phyloP scores from a whole-genome alignment of 192 early-diverging fungal genomes.

The Linnemannia hyalina region DNA sequence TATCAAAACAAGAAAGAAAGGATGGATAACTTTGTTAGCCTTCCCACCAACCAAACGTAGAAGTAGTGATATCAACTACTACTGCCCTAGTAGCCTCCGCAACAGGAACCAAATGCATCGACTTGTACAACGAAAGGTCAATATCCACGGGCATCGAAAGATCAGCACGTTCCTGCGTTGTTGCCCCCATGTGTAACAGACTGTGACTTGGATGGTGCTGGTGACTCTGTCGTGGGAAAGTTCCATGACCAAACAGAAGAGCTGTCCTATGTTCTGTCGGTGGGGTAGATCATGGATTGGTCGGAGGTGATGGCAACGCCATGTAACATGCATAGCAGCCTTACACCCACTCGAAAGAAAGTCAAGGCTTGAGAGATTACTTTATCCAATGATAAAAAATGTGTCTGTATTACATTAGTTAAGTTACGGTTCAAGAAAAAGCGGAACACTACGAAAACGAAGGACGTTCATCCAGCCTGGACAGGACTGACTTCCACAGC shows the following conservation, averaged over 20 bases:
- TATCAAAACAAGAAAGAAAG: too few relatives aligned
- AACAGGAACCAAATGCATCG: neutral
- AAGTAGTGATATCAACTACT: neutral
- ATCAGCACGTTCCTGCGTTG: neutral
- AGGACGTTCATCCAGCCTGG: neutral
- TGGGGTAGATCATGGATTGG: too few relatives aligned
- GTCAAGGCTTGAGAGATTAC: neutral
- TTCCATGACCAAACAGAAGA: too few relatives aligned
- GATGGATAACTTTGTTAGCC: neutral
- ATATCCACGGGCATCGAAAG: neutral
- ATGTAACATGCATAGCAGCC: too few relatives aligned
- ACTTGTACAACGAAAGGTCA: neutral
- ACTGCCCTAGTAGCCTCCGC: neutral
- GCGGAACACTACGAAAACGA: neutral
- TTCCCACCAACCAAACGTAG: neutral
- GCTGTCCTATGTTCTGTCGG: too few relatives aligned
- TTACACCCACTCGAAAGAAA: neutral
- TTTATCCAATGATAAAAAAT: neutral
- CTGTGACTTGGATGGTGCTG: neutral
- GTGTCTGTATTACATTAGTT: neutral
- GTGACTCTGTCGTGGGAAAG: too few relatives aligned
- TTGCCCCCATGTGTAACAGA: neutral
- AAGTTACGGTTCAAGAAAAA: neutral
- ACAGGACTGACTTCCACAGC: neutral
- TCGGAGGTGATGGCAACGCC: too few relatives aligned